phyloP scores from a whole-genome alignment of 2,329 filamentous ascomycete genomes.

The Exophiala oligosperma region DNA sequence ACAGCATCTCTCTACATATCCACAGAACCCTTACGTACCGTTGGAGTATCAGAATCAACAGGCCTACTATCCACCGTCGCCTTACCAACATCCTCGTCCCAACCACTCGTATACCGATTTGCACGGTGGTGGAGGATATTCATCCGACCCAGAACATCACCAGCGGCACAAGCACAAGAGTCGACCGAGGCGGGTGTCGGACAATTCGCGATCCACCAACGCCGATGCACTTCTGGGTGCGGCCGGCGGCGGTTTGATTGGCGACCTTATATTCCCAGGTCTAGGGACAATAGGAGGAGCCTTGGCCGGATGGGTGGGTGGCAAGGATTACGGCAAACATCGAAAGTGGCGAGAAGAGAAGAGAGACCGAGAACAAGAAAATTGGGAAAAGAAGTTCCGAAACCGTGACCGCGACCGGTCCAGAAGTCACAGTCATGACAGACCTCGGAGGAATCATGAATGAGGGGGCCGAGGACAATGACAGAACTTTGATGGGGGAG shows the following conservation, averaged over 20 bases:
- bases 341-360: constrained; percentile 28
- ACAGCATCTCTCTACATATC: constrained; percentile 13
- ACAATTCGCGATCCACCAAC: constrained; percentile 26
- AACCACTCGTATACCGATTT: constrained; percentile 8
- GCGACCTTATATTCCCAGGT: constrained; percentile 31
- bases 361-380: constrained; percentile 24
- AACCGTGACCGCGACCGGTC: constrained; percentile 1
- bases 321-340: constrained; percentile 30
- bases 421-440: constrained; percentile 20
- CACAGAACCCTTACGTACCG: constrained; percentile 13
- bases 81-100: constrained; percentile 3
- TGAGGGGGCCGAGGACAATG: neutral
- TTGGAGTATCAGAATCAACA: constrained; percentile 18
- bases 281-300: constrained; percentile 31
- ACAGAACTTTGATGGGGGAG: no score
- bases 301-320: constrained; percentile 29
- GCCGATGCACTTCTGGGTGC: constrained; percentile 29
- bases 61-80: constrained; percentile 4
- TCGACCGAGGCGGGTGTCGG: constrained; percentile 15
- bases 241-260: constrained; percentile 29
- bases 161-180: constrained; percentile 24
- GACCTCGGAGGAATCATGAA: constrained; percentile 8
- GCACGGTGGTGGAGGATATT: constrained; percentile 17
- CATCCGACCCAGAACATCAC: constrained; percentile 28
- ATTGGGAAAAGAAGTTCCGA: constrained; percentile 26